Evolutionary conservation across 495 filamentous ascomycete genomes (phyloP), one percentile per base, ranked within the genome.

Genomic region (Penicillium pulvis): DNA sequence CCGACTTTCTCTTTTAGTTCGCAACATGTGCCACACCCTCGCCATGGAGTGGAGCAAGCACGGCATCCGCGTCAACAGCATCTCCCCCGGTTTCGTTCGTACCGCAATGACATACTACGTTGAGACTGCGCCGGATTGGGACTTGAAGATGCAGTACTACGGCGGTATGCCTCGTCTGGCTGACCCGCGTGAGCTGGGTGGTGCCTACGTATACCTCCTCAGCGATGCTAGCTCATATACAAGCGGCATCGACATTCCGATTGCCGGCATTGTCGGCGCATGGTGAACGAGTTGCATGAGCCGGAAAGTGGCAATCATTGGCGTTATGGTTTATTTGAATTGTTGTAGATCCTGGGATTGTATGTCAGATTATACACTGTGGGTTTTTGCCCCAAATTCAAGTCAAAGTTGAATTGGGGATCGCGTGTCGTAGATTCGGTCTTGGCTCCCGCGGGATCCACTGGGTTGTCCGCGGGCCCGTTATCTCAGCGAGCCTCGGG

Each of bases 31-130:
- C 43, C 72, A 78, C 47, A 78, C 77, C 17, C 65, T 79, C 30
- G 75, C 78, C 7, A 79, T 79, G 75, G 76, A 79, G 56, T 79
- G 75, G 75, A 73, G 72, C 51, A 65, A 74, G 42, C 71, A 81
- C 51, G 75, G 75, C 28, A 80, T 80, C 58, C 74, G 76, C 4
- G 74, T 77, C 41, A 78, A 78, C 63, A 70, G 68, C 35, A 65
- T 74, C 9, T 69, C 64, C 0, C 75, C 75, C 2, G 73, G 75
- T 26, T 78, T 72, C 44, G 70, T 78, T 11, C 60, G 64, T 20
- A 78, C 74, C 0, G 69, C 69, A 12, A 70, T 77, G 71, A 75
- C 74, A 12, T 74, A 71, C 39, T 73, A 73, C 20, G 63, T 75
- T n/a, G 72, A 77, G 55, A 63, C 55, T 9, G 63, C 73, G 9